Evolutionary conservation across 805 yeast species (phyloP).

Genomic region (Tetrapisispora phaffii): DNA sequence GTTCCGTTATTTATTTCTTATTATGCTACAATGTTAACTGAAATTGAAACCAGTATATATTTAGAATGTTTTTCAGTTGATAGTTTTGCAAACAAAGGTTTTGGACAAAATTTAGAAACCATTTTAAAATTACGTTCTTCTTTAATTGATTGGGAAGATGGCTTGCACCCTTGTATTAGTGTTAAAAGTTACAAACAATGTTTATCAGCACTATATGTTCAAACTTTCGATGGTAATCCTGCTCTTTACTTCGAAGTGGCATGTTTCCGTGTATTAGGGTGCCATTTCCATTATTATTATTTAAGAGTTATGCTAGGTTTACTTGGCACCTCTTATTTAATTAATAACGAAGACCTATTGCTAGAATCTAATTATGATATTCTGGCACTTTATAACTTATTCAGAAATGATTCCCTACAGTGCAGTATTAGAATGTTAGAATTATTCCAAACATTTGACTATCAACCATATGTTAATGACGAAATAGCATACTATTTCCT

Average conservation of each 20-base stretch:
- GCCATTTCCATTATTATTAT: constrained; percentile 18
- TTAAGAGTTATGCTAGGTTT: constrained; percentile 12
- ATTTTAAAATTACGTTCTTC: constrained; percentile 11
- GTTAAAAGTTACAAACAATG: constrained; percentile 16
- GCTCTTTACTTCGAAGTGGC: constrained; percentile 14
- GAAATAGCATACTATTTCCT: constrained; percentile 16
- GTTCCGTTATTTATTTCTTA: constrained; percentile 18
- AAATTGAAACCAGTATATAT: constrained; percentile 12
- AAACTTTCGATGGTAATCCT: constrained; percentile 12
- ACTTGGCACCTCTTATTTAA: constrained; percentile 15
- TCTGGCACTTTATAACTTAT: constrained; percentile 8
- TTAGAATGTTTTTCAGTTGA: constrained; percentile 15
- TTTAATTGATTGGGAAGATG: constrained; percentile 17
- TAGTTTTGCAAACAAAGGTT: constrained; percentile 11
- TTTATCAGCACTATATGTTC: constrained; percentile 14
- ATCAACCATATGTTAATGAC: constrained; percentile 17
- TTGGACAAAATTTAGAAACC: constrained; percentile 18
- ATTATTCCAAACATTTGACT: constrained; percentile 12
- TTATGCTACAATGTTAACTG: constrained; percentile 11
- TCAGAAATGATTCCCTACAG: constrained; percentile 7
- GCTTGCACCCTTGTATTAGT: constrained; percentile 17
- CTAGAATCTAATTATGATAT: constrained; percentile 11
- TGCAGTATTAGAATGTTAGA: constrained; percentile 13
- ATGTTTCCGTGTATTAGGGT: constrained; percentile 15
- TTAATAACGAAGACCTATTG: constrained; percentile 15